Conservation (phyloP, 177 flowering plant genomes). For the Vitis hybrid region DNA sequence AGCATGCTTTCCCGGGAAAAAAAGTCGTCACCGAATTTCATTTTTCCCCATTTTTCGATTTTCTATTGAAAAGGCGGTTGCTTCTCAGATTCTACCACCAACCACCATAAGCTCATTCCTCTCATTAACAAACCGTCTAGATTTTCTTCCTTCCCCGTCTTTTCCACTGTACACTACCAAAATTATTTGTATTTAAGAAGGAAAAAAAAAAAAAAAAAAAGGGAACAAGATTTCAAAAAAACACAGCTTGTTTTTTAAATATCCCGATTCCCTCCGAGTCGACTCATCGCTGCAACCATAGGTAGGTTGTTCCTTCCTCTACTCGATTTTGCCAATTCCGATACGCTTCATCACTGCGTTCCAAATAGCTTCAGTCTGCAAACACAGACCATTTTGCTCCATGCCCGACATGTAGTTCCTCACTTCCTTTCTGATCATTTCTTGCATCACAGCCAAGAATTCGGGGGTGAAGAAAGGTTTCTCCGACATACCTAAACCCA, state of each 20-base stretch:
- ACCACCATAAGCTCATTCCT: background rate
- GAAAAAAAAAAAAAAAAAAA: constrained; percentile 3
- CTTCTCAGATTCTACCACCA: background rate
- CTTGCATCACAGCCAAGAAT: constrained; percentile 66
- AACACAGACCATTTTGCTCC: constrained; percentile 40
- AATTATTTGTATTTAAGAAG: constrained; percentile 10
- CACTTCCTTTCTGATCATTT: constrained; percentile 75
- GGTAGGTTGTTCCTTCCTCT: background rate
- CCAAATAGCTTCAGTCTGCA: constrained; percentile 47
- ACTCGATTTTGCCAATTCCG: constrained; percentile 51
- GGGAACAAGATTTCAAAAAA: constrained; percentile 1
- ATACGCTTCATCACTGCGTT: constrained; percentile 57
- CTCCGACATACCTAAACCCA: constrained; percentile 20
- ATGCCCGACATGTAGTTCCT: constrained; percentile 59
- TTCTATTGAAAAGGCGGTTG: background rate
- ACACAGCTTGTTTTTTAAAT: constrained; percentile 1
- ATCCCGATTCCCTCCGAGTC: background rate
- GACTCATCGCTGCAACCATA: background rate
- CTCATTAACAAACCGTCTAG: background rate
- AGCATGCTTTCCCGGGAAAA: too few relatives aligned
- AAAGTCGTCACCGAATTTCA: too few relatives aligned
- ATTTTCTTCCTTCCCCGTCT: background rate
- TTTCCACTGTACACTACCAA: constrained; percentile 22
- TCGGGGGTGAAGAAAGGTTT: constrained; percentile 51
- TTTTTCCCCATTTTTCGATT: background rate